Evolutionary conservation across 2,329 filamentous ascomycete species (phyloP).

Genomic region (Colletotrichum camelliae): DNA sequence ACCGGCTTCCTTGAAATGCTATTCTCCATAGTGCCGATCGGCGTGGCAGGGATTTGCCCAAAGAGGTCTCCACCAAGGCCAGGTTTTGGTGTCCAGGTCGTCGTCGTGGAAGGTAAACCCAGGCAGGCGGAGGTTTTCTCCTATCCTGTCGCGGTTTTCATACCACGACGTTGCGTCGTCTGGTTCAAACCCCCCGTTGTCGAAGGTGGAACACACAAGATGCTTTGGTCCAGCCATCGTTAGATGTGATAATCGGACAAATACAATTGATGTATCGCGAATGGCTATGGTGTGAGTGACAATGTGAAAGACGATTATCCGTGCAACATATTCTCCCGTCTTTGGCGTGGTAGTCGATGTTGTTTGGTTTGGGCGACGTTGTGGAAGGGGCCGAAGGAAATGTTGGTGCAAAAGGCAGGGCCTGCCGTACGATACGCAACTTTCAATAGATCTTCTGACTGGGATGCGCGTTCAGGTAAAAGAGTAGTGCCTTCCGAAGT

Average conservation of each 20-base stretch:
- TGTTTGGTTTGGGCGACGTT: neutral
- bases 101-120: neutral
- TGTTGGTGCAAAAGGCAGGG: neutral
- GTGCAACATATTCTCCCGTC: neutral
- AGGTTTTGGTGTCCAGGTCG: neutral
- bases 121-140: neutral
- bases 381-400: neutral
- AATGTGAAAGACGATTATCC: neutral
- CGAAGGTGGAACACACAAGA: neutral
- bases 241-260: neutral
- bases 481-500: neutral
- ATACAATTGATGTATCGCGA: neutral
- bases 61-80: neutral
- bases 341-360: neutral
- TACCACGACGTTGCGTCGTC: neutral
- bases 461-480: neutral
- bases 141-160: neutral
- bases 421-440: neutral
- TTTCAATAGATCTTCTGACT: neutral
- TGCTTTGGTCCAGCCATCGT: neutral
- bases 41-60: neutral
- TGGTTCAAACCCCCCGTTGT: neutral
- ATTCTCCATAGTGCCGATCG: too few species aligned
- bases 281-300: neutral
- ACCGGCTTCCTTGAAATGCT: too few species aligned